Percentiles rank a stretch among this genome's conserved stretches.
These are phyloP conservation scores for Pontederia crassipes DNA, from an alignment of 176 grass and related monocot species.

Conservation along the genomic window DNA sequence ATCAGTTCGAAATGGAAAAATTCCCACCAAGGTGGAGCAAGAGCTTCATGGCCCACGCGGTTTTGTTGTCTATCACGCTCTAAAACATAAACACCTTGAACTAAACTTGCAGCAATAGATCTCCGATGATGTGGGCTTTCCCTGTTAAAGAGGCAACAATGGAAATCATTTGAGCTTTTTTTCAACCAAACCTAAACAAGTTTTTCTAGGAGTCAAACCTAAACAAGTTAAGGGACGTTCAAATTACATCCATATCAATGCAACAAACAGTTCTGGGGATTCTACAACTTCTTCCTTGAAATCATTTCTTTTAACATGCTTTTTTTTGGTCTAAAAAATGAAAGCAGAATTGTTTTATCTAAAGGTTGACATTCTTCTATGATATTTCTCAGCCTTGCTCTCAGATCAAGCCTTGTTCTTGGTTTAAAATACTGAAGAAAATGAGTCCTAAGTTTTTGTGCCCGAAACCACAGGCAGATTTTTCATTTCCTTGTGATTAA, in stretches of 20 bases:
- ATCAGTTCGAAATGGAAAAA: slow-evolving; percentile 75
- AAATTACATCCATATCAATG: background rate
- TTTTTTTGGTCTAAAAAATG: no score
- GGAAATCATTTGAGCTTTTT: slow-evolving; percentile 22
- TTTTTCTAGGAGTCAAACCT: background rate
- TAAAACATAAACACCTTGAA: slow-evolving; percentile 81
- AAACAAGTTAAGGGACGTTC: background rate
- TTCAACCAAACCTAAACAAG: slow-evolving; percentile 11
- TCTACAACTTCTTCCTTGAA: no score
- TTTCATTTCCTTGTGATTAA: no score
- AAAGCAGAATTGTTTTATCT: no score
- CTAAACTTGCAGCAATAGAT: slow-evolving; percentile 76
- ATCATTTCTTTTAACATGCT: no score
- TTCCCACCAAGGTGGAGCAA: slow-evolving; percentile 81
- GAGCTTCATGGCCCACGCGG: slow-evolving; percentile 34
- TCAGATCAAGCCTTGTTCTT: no score
- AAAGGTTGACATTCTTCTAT: no score
- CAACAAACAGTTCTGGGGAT: no score
- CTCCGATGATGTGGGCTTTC: slow-evolving; percentile 44
- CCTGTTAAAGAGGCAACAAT: slow-evolving; percentile 40
- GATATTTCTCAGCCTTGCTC: no score
- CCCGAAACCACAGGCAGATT: no score
- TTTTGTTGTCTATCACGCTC: slow-evolving; percentile 76
- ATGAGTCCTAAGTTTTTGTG: no score
- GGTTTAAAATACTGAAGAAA: no score